Conservation (phyloP, 2,329 filamentous ascomycete genomes). For the Aureobasidium subglaciale region DNA sequence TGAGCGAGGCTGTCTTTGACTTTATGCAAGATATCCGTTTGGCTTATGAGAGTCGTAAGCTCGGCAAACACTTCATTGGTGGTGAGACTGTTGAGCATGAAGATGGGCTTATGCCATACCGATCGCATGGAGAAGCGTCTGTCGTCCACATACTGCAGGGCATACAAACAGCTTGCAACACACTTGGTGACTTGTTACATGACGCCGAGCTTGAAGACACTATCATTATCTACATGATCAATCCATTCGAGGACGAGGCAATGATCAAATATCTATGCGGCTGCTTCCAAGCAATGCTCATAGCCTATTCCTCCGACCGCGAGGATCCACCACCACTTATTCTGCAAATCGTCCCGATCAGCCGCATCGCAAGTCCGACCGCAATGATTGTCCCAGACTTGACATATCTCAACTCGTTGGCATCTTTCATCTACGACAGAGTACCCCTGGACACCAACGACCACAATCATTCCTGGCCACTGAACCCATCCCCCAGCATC, state of each 20-base stretch:
- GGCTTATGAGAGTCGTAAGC: conserved; percentile 65
- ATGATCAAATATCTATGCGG: conserved; percentile 62
- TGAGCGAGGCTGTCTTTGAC: conserved; percentile 52
- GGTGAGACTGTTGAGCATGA: conserved; percentile 26
- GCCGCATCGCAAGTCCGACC: conserved; percentile 57
- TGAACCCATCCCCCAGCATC: conserved; percentile 60
- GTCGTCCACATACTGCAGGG: background rate
- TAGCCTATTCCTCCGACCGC: conserved; percentile 45
- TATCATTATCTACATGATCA: conserved; percentile 69
- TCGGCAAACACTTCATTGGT: conserved; percentile 55
- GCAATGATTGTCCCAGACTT: conserved; percentile 57
- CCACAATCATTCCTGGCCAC: conserved; percentile 32
- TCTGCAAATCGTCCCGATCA: conserved; percentile 66
- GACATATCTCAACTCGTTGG: conserved; percentile 54
- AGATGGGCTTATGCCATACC: conserved; percentile 10
- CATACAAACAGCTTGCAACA: conserved; percentile 11
- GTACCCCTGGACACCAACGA: conserved; percentile 43
- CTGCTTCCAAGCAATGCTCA: conserved; percentile 66
- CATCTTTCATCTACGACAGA: conserved; percentile 71
- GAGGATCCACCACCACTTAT: conserved; percentile 52
- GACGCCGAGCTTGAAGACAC: conserved; percentile 36
- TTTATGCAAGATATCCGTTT: conserved; percentile 64
- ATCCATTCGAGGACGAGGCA: conserved; percentile 55
- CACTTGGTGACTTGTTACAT: conserved; percentile 1
- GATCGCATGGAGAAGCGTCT: background rate